Conservation (phyloP, 176 grass and related monocot genomes). For the Triticum turgidum region DNA sequence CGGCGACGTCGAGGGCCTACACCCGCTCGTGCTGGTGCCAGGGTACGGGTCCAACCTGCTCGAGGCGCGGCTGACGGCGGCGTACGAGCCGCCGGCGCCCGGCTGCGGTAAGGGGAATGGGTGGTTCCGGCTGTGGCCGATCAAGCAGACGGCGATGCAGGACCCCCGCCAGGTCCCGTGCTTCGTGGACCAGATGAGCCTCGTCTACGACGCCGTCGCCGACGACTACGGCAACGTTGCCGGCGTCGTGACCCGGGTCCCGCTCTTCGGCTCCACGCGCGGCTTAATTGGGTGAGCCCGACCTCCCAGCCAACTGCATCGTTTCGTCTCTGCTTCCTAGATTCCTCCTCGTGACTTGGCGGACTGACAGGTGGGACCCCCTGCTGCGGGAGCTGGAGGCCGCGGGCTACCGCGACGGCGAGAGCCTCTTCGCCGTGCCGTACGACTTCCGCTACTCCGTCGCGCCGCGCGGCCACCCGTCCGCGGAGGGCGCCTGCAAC, state of each 20-base stretch:
- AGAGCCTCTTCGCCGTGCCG: slow-evolving; percentile 55
- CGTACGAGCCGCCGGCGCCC: slow-evolving; percentile 46
- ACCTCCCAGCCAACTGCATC: background rate
- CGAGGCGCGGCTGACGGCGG: slow-evolving; percentile 49
- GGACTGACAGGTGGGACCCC: slow-evolving; percentile 33
- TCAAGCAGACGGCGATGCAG: slow-evolving; percentile 36
- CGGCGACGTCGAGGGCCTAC: background rate
- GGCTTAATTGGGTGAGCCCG: slow-evolving; percentile 34
- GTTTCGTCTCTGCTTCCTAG: background rate
- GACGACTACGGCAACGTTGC: slow-evolving; percentile 58
- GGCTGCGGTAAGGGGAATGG: slow-evolving; percentile 35
- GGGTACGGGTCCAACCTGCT: slow-evolving; percentile 61
- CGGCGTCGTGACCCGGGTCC: slow-evolving; percentile 54
- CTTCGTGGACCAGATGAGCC: slow-evolving; percentile 58
- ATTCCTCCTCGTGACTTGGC: background rate
- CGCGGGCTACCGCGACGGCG: slow-evolving; percentile 48
- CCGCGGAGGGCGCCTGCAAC: slow-evolving; percentile 35
- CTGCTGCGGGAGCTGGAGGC: slow-evolving; percentile 39
- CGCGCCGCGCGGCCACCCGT: slow-evolving; percentile 41
- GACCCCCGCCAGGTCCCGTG: slow-evolving; percentile 32
- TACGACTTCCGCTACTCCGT: slow-evolving; percentile 78
- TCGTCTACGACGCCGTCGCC: slow-evolving; percentile 52
- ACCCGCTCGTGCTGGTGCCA: slow-evolving; percentile 62
- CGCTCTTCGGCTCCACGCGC: slow-evolving; percentile 52
- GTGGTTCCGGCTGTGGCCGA: slow-evolving; percentile 77